Evolutionary conservation across 2,329 filamentous ascomycete genomes (phyloP).

Genomic region (Dactylellina drechsleri): DNA sequence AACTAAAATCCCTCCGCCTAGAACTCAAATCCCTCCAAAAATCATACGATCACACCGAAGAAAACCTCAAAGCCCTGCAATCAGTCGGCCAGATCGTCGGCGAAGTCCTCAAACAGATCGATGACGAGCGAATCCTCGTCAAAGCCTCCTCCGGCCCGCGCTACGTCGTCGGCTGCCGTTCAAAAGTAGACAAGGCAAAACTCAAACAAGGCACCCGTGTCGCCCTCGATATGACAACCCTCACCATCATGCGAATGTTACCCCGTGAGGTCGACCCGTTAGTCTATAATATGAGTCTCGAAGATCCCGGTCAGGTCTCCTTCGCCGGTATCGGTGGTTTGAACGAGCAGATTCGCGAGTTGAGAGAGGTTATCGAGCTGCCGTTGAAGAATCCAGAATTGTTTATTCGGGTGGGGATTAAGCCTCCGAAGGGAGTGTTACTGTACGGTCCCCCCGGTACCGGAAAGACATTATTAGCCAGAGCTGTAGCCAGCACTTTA

Average conservation of each 20-base stretch:
- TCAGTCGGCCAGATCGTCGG: constrained; percentile 99
- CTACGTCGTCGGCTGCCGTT: constrained; percentile 98
- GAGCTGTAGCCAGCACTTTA: constrained; percentile 93
- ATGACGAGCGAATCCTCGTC: constrained; percentile 94
- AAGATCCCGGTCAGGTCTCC: constrained; percentile 96
- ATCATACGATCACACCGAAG: constrained; percentile 95
- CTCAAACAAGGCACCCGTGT: constrained; percentile 98
- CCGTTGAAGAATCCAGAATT: constrained; percentile 98
- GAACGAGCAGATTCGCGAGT: constrained; percentile 97
- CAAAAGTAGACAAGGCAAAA: constrained; percentile 96
- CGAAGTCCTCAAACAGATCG: constrained; percentile 97
- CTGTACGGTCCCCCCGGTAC: constrained; percentile 96
- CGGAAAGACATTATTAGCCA: constrained; percentile 91
- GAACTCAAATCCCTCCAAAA: constrained; percentile 96
- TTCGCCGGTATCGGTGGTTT: constrained; percentile 97
- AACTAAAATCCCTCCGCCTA: constrained; percentile 90
- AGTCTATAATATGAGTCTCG: constrained; percentile 99
- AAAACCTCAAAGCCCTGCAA: constrained; percentile 99
- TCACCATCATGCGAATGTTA: constrained; percentile 99
- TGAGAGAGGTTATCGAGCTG: constrained; percentile 96
- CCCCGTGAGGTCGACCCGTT: constrained; percentile 97
- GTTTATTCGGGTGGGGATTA: constrained; percentile 96
- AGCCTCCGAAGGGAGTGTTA: constrained; percentile 96
- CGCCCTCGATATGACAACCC: constrained; percentile 97
- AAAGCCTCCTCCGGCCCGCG: constrained; percentile 96